Conservation (phyloP, 225 moss, liverwort and hornwort species). For the Neckera pumila region DNA sequence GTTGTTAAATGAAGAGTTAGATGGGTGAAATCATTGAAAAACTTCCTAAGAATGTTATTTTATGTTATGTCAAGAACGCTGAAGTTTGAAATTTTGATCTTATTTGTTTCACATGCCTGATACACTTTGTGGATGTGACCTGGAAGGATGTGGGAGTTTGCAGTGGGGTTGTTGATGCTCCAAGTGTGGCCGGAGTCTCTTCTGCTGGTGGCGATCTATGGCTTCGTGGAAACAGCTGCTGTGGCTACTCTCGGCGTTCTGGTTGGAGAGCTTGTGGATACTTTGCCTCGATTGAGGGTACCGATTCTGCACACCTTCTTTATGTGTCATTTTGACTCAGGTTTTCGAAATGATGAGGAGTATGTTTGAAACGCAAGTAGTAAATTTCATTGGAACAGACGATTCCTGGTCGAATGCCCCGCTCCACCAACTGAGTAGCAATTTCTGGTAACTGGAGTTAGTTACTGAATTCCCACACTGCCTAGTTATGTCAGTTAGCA, state of each 20-base stretch:
- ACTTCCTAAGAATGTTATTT: neutral
- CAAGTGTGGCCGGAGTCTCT: conserved; percentile 80
- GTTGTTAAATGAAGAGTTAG: neutral
- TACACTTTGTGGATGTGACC: neutral
- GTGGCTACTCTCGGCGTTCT: conserved; percentile 73
- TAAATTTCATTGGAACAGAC: neutral
- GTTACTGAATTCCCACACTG: neutral
- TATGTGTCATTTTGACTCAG: neutral
- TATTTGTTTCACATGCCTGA: neutral
- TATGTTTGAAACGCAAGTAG: neutral
- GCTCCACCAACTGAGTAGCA: neutral
- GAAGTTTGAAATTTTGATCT: neutral
- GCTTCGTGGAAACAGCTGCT: conserved; percentile 76
- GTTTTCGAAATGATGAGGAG: neutral
- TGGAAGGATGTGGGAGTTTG: conserved; percentile 98
- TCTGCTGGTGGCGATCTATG: conserved; percentile 75
- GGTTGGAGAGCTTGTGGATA: conserved; percentile 81
- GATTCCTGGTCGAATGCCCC: neutral
- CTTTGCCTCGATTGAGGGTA: conserved; percentile 64
- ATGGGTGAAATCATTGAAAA: neutral
- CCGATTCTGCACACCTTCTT: neutral
- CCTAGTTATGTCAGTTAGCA: neutral
- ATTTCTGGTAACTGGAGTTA: neutral
- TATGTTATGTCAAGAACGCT: neutral
- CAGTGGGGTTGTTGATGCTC: conserved; percentile 80